Evolutionary conservation across 305 asterid species (phyloP).

Genomic region (Ajuga reptans): DNA sequence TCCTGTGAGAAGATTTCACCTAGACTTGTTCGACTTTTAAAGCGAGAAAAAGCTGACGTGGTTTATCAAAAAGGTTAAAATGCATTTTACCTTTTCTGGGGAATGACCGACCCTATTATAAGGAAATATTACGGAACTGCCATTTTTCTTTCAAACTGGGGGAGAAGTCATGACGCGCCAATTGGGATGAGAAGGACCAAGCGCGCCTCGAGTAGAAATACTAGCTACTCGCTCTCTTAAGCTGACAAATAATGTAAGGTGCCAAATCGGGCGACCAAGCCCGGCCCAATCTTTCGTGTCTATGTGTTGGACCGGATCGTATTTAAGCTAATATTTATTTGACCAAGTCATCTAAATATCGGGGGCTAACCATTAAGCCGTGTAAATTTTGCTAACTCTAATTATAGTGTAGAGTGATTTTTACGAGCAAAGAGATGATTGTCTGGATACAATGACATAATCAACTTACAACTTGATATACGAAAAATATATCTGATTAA

Average conservation of each 20-base stretch:
- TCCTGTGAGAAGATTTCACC: neutral
- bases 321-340: no score
- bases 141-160: conserved; percentile 19
- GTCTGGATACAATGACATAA: neutral
- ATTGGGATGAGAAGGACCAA: neutral
- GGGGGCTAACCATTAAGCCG: no score
- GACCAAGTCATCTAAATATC: no score
- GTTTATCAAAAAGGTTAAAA: neutral
- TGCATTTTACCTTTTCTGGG: neutral
- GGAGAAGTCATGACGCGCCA: conserved; percentile 19
- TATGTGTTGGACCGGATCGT: no score
- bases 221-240: neutral
- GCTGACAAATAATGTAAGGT: neutral
- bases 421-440: neutral
- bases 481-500: no score
- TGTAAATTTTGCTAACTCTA: no score
- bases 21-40: conserved; percentile 18
- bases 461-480: no score
- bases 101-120: neutral
- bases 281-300: no score
- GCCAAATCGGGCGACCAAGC: no score
- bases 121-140: neutral
- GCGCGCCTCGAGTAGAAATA: neutral
- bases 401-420: neutral
- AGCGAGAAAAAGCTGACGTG: conserved; percentile 9